These are phyloP conservation scores for Leishmania guyanensis DNA, from an alignment of 208 protist genomes.

Conservation along the genomic window DNA sequence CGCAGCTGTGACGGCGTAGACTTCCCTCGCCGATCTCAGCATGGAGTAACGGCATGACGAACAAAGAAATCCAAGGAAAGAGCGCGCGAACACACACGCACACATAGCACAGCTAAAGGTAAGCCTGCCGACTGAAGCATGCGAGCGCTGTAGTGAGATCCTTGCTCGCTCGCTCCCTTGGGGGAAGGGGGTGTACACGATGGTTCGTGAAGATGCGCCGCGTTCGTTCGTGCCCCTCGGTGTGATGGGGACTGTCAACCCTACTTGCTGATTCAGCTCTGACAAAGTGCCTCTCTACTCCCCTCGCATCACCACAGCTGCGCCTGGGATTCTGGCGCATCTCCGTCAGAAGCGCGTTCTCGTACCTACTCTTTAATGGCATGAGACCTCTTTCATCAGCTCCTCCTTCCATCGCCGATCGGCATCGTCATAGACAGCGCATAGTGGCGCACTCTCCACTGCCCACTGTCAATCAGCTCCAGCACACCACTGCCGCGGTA, in stretches of 20 bases:
- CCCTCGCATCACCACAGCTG: too few species aligned
- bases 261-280: too few species aligned
- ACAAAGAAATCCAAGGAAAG: background rate
- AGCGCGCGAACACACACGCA: background rate
- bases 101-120: background rate
- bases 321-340: background rate
- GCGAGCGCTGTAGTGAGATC: background rate
- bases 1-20: background rate
- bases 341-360: constrained; percentile 10
- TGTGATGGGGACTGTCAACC: too few species aligned
- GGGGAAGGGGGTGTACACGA: too few species aligned
- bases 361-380: constrained; percentile 19
- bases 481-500: constrained; percentile 19
- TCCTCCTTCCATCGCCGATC: constrained; percentile 22
- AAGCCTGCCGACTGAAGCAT: background rate
- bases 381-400: constrained; percentile 1
- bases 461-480: constrained; percentile 10
- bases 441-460: constrained; percentile 24
- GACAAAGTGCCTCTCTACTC: too few species aligned
- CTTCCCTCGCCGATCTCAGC: too few species aligned
- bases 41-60: too few species aligned
- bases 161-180: too few species aligned
- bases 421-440: constrained; percentile 17
- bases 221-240: too few species aligned
- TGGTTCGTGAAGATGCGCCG: too few species aligned